Conservation (phyloP, 2,329 filamentous ascomycete species). For the Seiridium cupressi region DNA sequence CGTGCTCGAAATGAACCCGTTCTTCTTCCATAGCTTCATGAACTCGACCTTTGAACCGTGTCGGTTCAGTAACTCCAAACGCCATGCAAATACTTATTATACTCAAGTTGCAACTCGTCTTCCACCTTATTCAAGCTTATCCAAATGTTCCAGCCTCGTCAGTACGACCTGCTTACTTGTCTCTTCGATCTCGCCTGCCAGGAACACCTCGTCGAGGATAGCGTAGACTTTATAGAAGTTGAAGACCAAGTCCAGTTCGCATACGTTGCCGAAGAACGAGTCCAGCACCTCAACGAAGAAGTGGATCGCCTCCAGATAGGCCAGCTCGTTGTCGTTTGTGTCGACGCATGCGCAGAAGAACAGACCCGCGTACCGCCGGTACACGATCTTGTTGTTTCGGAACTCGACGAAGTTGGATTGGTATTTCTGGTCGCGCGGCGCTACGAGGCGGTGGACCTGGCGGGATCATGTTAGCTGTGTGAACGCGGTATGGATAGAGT, state of each 20-base stretch:
- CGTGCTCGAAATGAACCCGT: too few species aligned
- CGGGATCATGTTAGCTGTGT: too few species aligned
- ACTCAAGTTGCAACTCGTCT: not conserved
- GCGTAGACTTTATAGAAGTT: slow-evolving; percentile 91
- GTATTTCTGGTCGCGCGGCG: slow-evolving; percentile 97
- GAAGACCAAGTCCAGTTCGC: slow-evolving; percentile 89
- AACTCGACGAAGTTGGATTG: slow-evolving; percentile 99
- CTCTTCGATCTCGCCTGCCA: slow-evolving; percentile 97
- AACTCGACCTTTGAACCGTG: too few species aligned
- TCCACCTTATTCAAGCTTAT: slow-evolving; percentile 75
- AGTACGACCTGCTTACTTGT: slow-evolving; percentile 97
- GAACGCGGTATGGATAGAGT: too few species aligned
- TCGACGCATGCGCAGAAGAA: slow-evolving; percentile 99
- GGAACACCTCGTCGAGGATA: slow-evolving; percentile 95
- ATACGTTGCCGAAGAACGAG: slow-evolving; percentile 98
- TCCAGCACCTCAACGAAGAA: slow-evolving; percentile 99
- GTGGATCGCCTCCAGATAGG: slow-evolving; percentile 95
- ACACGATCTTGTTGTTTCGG: slow-evolving; percentile 93
- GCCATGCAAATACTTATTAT: slow-evolving; percentile 1
- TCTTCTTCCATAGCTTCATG: too few species aligned
- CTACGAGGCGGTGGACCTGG: slow-evolving; percentile 92
- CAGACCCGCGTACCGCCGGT: slow-evolving; percentile 92
- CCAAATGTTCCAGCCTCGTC: slow-evolving; percentile 89
- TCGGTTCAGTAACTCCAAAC: slow-evolving; percentile 1
- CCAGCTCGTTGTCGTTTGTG: slow-evolving; percentile 97